Percentiles rank a stretch among this genome's conserved stretches.
Evolutionary conservation across 306 rosid species (phyloP).

Genomic region (Prunus fruticosa): DNA sequence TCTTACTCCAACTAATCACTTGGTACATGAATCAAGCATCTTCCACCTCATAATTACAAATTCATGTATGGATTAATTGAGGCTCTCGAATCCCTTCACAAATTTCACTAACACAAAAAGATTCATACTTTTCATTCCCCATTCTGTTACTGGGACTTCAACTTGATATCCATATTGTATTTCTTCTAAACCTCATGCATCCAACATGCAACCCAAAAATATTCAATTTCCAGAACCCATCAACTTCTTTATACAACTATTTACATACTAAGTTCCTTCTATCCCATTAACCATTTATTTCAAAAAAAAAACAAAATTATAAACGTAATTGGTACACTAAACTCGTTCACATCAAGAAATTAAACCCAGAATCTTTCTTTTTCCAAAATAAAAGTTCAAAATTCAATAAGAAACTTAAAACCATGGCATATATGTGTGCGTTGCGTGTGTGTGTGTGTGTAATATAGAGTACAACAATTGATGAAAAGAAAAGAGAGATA

Average conservation of each 20-base stretch:
- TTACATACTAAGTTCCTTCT: neutral
- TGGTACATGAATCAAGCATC: neutral
- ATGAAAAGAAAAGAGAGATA: neutral
- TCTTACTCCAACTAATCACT: neutral
- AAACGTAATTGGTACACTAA: neutral
- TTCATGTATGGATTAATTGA: neutral
- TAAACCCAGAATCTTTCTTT: neutral
- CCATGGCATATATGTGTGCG: neutral
- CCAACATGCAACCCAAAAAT: conserved; percentile 1
- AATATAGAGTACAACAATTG: too few species aligned
- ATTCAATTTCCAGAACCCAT: conserved; percentile 8
- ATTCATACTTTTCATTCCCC: neutral
- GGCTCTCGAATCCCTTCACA: neutral
- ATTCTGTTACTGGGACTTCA: neutral
- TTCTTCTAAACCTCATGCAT: neutral
- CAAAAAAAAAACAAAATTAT: neutral
- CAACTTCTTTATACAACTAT: neutral
- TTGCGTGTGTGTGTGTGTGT: too few species aligned
- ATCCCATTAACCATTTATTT: neutral
- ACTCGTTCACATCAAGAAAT: neutral
- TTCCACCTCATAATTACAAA: neutral
- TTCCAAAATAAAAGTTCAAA: neutral
- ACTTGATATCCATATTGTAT: neutral
- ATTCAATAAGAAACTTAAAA: conserved; percentile 11
- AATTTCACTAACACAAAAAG: neutral